Evolutionary conservation across 192 early-diverging fungal genomes (phyloP).

Genomic region (Rhizophagus sp.): DNA sequence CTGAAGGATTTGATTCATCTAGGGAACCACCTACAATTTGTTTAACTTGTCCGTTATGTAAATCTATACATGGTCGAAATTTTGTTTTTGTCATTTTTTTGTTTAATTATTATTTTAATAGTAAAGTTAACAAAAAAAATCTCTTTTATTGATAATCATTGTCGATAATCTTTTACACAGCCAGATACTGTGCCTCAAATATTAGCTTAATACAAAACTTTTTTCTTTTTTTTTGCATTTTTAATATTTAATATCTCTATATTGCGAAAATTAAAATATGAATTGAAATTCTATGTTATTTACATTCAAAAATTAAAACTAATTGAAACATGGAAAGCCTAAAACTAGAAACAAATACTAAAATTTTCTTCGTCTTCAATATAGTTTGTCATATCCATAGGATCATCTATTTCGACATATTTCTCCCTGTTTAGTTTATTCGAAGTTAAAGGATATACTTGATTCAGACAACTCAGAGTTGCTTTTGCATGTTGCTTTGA

Average conservation of each 20-base stretch:
- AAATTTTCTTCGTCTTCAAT: not conserved
- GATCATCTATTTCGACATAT: not conserved
- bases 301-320: too few relatives aligned
- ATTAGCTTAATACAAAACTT: too few relatives aligned
- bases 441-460: not conserved
- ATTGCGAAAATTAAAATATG: too few relatives aligned
- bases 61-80: conserved; percentile 98
- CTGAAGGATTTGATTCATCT: conserved; percentile 56
- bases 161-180: too few relatives aligned
- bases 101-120: too few relatives aligned
- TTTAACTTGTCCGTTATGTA: conserved; percentile 97
- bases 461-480: not conserved
- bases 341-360: not conserved
- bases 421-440: not conserved
- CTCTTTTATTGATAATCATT: too few relatives aligned
- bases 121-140: too few relatives aligned
- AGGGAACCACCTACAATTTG: conserved; percentile 98
- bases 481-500: not conserved
- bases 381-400: not conserved
- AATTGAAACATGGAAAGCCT: too few relatives aligned
- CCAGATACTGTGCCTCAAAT: too few relatives aligned
- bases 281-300: too few relatives aligned
- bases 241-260: too few relatives aligned
- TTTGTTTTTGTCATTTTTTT: conserved; percentile 44
- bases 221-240: too few relatives aligned